phyloP scores from a whole-genome alignment of 2,329 filamentous ascomycete genomes.

The Scortechinia acanthostroma region DNA sequence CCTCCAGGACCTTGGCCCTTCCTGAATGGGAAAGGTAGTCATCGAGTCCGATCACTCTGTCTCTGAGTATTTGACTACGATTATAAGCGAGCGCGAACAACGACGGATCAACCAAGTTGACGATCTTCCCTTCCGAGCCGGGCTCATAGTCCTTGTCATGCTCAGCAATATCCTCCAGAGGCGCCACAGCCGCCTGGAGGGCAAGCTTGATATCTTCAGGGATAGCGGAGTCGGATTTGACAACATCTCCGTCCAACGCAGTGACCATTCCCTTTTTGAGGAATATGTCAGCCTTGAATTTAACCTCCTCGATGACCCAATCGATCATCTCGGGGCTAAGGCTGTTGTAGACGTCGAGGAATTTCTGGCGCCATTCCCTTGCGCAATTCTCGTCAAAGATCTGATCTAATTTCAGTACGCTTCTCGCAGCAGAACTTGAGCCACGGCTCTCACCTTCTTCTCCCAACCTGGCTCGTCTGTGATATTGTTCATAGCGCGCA shows the following conservation, averaged over 20 bases:
- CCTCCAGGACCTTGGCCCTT: background rate
- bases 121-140: background rate
- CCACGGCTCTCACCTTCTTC: background rate
- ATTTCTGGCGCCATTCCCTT: background rate
- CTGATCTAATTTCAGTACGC: background rate
- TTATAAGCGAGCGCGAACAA: background rate
- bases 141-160: background rate
- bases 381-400: background rate
- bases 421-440: background rate
- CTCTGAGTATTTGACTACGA: background rate
- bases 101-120: conserved; percentile 1
- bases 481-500: background rate
- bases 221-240: background rate
- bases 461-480: background rate
- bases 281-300: background rate
- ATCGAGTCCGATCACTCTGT: background rate
- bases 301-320: background rate
- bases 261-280: background rate
- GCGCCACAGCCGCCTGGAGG: background rate
- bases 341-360: background rate
- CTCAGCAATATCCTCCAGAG: background rate
- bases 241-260: background rate
- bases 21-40: background rate
- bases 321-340: background rate
- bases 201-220: background rate